phyloP scores from a whole-genome alignment of 768 basidiomycete species.

The Hericium alpestre region DNA sequence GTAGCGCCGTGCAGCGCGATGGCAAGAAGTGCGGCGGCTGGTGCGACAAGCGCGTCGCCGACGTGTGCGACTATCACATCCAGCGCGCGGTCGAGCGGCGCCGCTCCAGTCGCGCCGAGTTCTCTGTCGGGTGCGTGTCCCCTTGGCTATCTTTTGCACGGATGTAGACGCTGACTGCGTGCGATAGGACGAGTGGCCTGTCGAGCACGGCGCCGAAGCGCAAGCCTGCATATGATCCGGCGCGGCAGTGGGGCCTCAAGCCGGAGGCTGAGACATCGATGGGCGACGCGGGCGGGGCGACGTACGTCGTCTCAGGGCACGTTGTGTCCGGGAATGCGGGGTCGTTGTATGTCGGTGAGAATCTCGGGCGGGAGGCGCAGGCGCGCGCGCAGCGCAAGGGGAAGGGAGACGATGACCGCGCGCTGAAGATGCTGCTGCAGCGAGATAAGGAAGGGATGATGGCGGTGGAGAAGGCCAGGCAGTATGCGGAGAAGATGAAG shows the following conservation, averaged over 20 bases:
- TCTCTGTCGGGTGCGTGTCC: constrained; percentile 61
- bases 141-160: neutral
- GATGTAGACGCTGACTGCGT: neutral
- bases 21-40: constrained; percentile 77
- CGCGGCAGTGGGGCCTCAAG: constrained; percentile 65
- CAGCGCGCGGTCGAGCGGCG: constrained; percentile 67
- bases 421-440: constrained; percentile 48
- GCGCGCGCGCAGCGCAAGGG: constrained; percentile 60
- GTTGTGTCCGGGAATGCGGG: constrained; percentile 41
- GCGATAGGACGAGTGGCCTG: constrained; percentile 64
- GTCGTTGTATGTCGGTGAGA: constrained; percentile 51
- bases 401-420: constrained; percentile 48
- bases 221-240: constrained; percentile 53
- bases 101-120: constrained; percentile 76
- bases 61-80: constrained; percentile 89
- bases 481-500: constrained; percentile 26
- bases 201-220: constrained; percentile 16
- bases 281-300: constrained; percentile 31
- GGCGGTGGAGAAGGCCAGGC: constrained; percentile 50
- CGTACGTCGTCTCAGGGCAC: constrained; percentile 78
- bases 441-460: constrained; percentile 61
- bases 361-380: constrained; percentile 70
- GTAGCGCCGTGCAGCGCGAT: constrained; percentile 64
- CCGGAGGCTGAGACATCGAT: constrained; percentile 30
- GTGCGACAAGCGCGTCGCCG: constrained; percentile 82